These are phyloP conservation scores for Avicennia marina DNA, from an alignment of 257 asterid species.

Conservation along the genomic window DNA sequence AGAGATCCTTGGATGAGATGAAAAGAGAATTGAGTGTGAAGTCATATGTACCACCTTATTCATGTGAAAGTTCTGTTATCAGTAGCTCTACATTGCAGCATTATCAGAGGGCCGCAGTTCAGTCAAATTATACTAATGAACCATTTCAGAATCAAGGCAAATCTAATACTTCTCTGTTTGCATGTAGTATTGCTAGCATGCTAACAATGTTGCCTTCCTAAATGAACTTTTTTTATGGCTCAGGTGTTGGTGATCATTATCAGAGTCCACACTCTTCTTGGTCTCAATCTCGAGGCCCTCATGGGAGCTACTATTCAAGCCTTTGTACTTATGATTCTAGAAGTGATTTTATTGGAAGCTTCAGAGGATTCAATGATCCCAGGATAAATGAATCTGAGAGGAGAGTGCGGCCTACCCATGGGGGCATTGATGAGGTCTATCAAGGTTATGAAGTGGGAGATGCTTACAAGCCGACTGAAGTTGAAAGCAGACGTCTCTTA, in stretches of 20 bases:
- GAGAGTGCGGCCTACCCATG: not conserved
- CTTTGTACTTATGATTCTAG: not conserved
- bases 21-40: constrained; percentile 27
- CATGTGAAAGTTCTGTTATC: constrained; percentile 16
- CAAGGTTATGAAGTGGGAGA: not conserved
- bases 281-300: constrained; percentile 13
- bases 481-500: not conserved
- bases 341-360: not conserved
- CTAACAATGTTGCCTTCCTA: not conserved
- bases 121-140: constrained; percentile 6
- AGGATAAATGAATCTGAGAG: not conserved
- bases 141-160: constrained; percentile 25
- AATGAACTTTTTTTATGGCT: not conserved
- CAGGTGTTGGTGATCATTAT: constrained; percentile 14
- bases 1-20: constrained; percentile 46
- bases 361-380: not conserved
- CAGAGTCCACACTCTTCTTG: constrained; percentile 14
- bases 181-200: not conserved
- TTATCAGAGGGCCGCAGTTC: too few species aligned
- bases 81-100: constrained; percentile 23
- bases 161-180: constrained; percentile 3
- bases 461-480: not conserved
- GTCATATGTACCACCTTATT: constrained; percentile 7
- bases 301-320: constrained; percentile 4
- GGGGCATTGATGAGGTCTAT: not conserved